These are phyloP conservation scores for Avena insularis DNA, from an alignment of 176 grass and related monocot genomes.

Conservation along the genomic window DNA sequence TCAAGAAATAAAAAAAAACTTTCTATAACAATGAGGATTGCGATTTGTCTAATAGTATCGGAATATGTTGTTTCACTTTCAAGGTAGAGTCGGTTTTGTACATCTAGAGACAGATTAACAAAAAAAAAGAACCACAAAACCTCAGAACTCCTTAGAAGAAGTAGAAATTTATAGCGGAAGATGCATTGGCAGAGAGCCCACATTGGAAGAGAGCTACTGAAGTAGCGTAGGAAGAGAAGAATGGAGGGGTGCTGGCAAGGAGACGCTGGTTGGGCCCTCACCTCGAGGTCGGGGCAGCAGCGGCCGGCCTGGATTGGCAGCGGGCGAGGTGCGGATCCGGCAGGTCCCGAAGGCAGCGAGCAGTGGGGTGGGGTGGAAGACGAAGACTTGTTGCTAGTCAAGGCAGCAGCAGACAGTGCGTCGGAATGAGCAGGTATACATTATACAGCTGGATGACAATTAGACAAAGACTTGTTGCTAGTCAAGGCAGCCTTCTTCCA, in stretches of 20 bases:
- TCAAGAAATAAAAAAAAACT: too few relatives aligned
- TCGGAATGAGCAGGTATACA: neutral
- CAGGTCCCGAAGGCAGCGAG: neutral
- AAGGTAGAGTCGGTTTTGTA: neutral
- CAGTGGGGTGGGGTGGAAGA: neutral
- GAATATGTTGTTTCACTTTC: neutral
- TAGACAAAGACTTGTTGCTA: too few relatives aligned
- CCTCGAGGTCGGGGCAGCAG: conserved; percentile 9
- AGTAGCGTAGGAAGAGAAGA: neutral
- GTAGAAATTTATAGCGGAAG: neutral
- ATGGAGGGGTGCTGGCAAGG: neutral
- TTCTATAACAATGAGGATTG: neutral
- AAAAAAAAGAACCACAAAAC: neutral
- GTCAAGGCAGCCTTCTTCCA: too few relatives aligned
- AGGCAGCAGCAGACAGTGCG: neutral
- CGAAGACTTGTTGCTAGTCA: conserved; percentile 12
- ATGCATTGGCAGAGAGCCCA: neutral
- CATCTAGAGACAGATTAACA: neutral
- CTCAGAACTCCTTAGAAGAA: neutral
- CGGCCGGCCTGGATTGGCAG: neutral
- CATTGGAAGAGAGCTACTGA: neutral
- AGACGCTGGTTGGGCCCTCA: neutral
- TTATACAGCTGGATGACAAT: too few relatives aligned
- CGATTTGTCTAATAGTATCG: neutral
- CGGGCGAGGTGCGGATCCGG: conserved; percentile 16